Percentiles rank a stretch among this genome's conserved stretches.
phyloP scores from a whole-genome alignment of 192 early-diverging fungal genomes.

The Umbelopsis vinacea region DNA sequence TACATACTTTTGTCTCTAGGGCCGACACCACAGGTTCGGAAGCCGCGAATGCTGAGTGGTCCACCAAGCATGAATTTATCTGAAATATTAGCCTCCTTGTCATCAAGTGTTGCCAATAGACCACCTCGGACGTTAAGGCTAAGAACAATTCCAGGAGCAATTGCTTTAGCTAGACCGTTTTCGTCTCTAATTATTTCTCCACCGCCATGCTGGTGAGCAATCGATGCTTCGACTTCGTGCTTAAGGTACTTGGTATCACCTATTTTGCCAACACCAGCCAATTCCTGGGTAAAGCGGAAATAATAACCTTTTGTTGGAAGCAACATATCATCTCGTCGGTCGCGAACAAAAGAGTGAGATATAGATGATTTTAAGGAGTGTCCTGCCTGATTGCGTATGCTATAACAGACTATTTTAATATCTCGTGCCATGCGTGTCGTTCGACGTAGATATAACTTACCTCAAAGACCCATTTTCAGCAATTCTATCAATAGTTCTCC shows the following conservation, averaged over 20 bases:
- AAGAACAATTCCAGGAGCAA: slow-evolving; percentile 40
- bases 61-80: slow-evolving; percentile 94
- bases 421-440: not conserved
- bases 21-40: slow-evolving; percentile 85
- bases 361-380: slow-evolving; percentile 79
- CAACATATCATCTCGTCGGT: slow-evolving; percentile 80
- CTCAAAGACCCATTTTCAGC: slow-evolving; percentile 62
- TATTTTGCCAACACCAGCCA: slow-evolving; percentile 77
- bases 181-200: slow-evolving; percentile 31
- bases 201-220: slow-evolving; percentile 31
- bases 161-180: slow-evolving; percentile 16
- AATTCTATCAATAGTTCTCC: slow-evolving; percentile 78
- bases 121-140: slow-evolving; percentile 62
- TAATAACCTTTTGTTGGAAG: slow-evolving; percentile 79
- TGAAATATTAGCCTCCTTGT: slow-evolving; percentile 63
- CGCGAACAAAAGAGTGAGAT: slow-evolving; percentile 65
- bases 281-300: slow-evolving; percentile 59
- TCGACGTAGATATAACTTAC: slow-evolving; percentile 20
- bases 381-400: slow-evolving; percentile 42
- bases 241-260: slow-evolving; percentile 79
- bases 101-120: slow-evolving; percentile 62
- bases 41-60: slow-evolving; percentile 84
- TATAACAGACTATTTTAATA: not conserved
- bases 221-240: slow-evolving; percentile 63
- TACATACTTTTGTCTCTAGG: slow-evolving; percentile 73